Evolutionary conservation across 108 stramenopile species (phyloP).

Genomic region (Skeletonema menzelii): DNA sequence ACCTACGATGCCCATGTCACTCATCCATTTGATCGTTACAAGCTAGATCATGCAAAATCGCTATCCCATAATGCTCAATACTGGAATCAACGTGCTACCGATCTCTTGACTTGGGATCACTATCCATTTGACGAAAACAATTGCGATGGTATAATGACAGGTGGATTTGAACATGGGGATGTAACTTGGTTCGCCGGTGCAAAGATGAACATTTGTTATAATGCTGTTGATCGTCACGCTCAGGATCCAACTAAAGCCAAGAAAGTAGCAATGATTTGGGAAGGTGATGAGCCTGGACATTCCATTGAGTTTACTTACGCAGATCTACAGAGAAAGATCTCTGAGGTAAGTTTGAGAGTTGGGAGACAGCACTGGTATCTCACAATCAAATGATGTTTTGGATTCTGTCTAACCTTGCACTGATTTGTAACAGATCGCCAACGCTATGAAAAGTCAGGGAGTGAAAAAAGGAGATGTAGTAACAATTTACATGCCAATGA

Average conservation of each 20-base stretch:
- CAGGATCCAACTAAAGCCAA: constrained; percentile 30
- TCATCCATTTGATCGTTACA: constrained; percentile 34
- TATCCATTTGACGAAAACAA: constrained; percentile 28
- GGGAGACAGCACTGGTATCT: neutral
- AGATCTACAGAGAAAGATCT: constrained; percentile 64
- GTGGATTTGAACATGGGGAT: constrained; percentile 58
- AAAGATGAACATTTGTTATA: constrained; percentile 70
- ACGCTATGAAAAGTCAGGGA: constrained; percentile 69
- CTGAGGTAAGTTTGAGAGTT: constrained; percentile 10
- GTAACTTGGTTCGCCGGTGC: constrained; percentile 77
- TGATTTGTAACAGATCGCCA: constrained; percentile 53
- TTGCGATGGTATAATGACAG: constrained; percentile 29
- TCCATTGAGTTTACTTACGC: constrained; percentile 57
- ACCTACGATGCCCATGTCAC: constrained; percentile 24
- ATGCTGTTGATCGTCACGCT: constrained; percentile 64
- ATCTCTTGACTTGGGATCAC: constrained; percentile 41
- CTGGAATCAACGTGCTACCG: constrained; percentile 42
- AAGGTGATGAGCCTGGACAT: constrained; percentile 76
- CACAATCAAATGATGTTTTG: neutral
- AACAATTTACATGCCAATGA: constrained; percentile 94
- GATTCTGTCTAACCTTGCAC: neutral
- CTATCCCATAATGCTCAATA: constrained; percentile 29
- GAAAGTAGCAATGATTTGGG: constrained; percentile 80
- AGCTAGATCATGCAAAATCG: constrained; percentile 29
- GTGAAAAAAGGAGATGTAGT: constrained; percentile 76